Percentiles rank a stretch among this genome's conserved stretches.
Evolutionary conservation across 139 green algal species (phyloP).

Genomic region (Volvox africanus): DNA sequence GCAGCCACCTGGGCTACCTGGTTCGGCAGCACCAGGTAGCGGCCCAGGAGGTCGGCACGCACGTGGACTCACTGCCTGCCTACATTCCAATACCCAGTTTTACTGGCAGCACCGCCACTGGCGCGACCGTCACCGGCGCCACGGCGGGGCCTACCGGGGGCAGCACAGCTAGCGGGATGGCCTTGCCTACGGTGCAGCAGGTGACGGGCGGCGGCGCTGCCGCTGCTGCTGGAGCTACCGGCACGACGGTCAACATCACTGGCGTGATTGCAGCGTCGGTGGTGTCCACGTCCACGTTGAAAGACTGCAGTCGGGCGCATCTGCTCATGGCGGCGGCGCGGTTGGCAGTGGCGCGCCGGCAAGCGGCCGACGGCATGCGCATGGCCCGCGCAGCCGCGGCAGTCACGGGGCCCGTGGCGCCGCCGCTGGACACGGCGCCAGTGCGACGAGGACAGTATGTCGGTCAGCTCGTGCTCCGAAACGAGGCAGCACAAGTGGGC

Average conservation of each 20-base stretch:
- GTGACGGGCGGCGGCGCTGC: neutral
- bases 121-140: neutral
- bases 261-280: neutral
- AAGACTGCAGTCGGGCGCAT: conserved; percentile 44
- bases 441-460: conserved; percentile 59
- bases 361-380: conserved; percentile 26
- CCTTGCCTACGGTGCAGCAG: neutral
- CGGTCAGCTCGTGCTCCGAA: conserved; percentile 59
- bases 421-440: conserved; percentile 32
- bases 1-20: conserved; percentile 62
- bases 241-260: neutral
- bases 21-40: conserved; percentile 62
- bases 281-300: neutral
- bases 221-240: neutral
- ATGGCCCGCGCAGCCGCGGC: neutral
- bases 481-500: conserved; percentile 30
- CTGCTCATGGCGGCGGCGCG: conserved; percentile 60
- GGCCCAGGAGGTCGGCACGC: conserved; percentile 57
- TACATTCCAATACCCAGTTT: neutral
- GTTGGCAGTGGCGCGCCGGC: conserved; percentile 49
- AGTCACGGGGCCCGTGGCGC: neutral
- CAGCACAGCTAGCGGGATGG: neutral
- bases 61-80: conserved; percentile 45
- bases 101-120: neutral
- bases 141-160: neutral